A percentile compares a stretch with the other conserved stretches of the same genome.
phyloP scores from a whole-genome alignment of 164 flowering plant genomes.

The Vitis amurensis region DNA sequence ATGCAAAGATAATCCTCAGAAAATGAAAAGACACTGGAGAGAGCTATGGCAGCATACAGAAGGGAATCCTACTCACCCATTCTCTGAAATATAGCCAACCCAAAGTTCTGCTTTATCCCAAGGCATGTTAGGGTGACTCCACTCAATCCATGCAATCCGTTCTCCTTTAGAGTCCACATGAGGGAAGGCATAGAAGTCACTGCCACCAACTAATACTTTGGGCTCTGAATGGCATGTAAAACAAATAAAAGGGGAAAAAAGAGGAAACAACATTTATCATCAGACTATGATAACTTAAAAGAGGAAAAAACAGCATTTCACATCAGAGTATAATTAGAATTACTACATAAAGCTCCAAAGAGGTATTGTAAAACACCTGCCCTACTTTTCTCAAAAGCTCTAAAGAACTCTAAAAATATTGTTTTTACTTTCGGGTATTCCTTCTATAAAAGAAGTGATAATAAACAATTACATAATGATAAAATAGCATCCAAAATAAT shows the following conservation, averaged over 20 bases:
- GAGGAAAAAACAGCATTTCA: not conserved
- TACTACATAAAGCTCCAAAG: no score
- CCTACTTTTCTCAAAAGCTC: no score
- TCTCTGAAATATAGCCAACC: constrained; percentile 84
- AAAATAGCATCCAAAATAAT: no score
- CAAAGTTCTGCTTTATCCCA: constrained; percentile 97
- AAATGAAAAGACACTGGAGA: no score
- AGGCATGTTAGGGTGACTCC: constrained; percentile 97
- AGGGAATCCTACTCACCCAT: constrained; percentile 55
- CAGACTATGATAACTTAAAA: not conserved
- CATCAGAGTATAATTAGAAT: no score
- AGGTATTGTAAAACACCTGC: no score
- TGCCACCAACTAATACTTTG: constrained; percentile 71
- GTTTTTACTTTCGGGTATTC: no score
- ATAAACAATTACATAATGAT: no score
- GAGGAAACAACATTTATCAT: not conserved
- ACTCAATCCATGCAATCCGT: constrained; percentile 87
- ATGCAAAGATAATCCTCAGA: no score
- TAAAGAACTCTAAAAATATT: no score
- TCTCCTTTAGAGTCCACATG: constrained; percentile 73
- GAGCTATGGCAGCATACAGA: not conserved
- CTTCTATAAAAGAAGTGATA: no score
- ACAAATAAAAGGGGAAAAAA: not conserved
- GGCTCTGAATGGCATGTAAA: constrained; percentile 58
- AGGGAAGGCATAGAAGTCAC: constrained; percentile 95